Evolutionary conservation across 371 early-diverging fungal genomes (phyloP), one percentile per base, ranked within the genome.

Genomic region (Rozella allomycis): DNA sequence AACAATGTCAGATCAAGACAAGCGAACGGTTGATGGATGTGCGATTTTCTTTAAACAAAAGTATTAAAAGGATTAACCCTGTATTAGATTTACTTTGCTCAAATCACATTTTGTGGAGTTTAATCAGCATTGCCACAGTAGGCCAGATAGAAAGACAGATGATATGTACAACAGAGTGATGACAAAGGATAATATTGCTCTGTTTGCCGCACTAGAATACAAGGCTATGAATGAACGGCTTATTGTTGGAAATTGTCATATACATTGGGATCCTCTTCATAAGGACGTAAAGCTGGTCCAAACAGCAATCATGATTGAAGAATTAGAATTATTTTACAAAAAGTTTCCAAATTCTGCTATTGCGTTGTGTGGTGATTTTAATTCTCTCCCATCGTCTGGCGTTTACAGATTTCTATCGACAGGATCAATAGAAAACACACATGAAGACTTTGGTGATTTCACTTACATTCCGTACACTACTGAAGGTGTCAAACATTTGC

Each of bases 251-350:
- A 98, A 96, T 49, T 67, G 83, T 5, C 56, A 58, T 39, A 35
- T 62, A 13, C 49, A 51, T 45, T 62, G 58, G 54, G 47, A 58
- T 42, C 59, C 59, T 17, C 45, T 66, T 12, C 88, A 70, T 55
- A 67, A 72, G 0, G 99, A 98, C 51, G 94, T 98, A 35, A 98
- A 98, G 50, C 63, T 97, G 17, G 81, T 97, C 3, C 98, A 98
- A 58, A 73, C 82, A 0, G 77, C 88, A 6, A 72, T 98, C 66
- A 52, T 98, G 31, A 64, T 91, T 49, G 90, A 96, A 33, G 97
- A 87, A 49, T 46, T 97, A 13, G 69, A 78, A 26, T 49, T 49
- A 18, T 30, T 70, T 5, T 44, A 40, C 14, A 16, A 40, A 3
- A 31, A 38, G 20, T 66, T 63, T 46, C 35, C 42, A 11, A 33